Percentiles rank a stretch among this genome's conserved stretches.
phyloP scores from a whole-genome alignment of 2,329 filamentous ascomycete species.

The Neophaeococcomyces mojaviensis region DNA sequence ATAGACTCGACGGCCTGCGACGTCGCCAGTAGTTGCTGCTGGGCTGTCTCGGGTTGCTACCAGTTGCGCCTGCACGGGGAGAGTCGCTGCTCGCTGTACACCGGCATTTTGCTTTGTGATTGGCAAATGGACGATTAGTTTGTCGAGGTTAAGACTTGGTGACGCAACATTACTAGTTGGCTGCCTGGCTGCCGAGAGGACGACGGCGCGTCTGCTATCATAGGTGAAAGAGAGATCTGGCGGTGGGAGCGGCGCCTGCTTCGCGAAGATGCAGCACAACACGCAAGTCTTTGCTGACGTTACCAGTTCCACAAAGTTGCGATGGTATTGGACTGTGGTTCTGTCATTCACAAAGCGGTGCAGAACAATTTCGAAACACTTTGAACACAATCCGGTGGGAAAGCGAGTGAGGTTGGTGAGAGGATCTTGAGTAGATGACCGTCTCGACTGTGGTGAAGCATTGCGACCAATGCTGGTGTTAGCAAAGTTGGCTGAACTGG shows the following conservation, averaged over 20 bases:
- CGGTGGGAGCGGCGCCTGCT: conserved; percentile 6
- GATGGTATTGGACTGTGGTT: conserved; percentile 3
- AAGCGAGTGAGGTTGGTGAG: neutral
- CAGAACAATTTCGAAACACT: conserved; percentile 6
- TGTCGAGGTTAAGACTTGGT: conserved; percentile 3
- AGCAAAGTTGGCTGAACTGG: neutral
- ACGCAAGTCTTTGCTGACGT: conserved; percentile 5
- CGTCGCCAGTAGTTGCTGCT: conserved; percentile 3
- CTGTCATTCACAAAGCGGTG: conserved; percentile 3
- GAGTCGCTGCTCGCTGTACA: neutral
- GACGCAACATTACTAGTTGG: neutral
- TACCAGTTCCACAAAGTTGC: conserved; percentile 8
- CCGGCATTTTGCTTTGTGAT: conserved; percentile 3
- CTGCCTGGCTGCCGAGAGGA: conserved; percentile 4
- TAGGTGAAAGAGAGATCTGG: conserved; percentile 5
- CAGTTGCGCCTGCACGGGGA: conserved; percentile 4
- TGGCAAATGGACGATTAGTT: conserved; percentile 2
- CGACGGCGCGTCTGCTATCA: conserved; percentile 5
- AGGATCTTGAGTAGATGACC: neutral
- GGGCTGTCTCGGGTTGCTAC: neutral
- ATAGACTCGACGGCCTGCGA: conserved; percentile 1
- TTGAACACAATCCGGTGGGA: conserved; percentile 5
- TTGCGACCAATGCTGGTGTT: conserved; percentile 1
- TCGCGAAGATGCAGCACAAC: conserved; percentile 6
- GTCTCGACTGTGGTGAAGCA: neutral